Base-by-base conservation (phyloP, 208 protist species). In the Phytomonas francai region DNA sequence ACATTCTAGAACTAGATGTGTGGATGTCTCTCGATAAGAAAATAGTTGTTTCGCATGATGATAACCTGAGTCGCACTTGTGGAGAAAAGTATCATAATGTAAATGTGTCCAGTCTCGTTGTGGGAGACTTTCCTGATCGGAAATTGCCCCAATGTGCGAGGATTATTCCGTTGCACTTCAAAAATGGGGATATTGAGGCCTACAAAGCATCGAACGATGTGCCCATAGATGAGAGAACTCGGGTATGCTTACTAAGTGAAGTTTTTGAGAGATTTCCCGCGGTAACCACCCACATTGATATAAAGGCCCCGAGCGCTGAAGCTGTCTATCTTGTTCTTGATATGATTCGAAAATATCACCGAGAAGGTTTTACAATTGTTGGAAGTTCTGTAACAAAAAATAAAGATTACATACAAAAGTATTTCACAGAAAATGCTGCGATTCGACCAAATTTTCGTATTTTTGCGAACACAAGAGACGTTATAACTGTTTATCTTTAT, bases 1-100 rank as follows among this genome's bases (percentile, higher is more conserved):
- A 94, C 65, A 91, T 92, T 77, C 68, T 94, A 19, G 84, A 94
- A 72, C 68, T 94, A 19, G 89, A 92, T 63, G 86, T 94, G 19
- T 72, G 75, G 16, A 64, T 80, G 51, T 88, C 83, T 3, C 84
- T 84, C n/a, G 86, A 94, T 60, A 79, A 80, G 11, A 49, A 82
- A 65, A 68, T 85, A 30, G 81, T 94, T 25, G 89, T 94, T 4
- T 85, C 39, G 12, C 86, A 94, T 70, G 89, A 94, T 70, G 33
- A 34, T 2, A 30, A 58, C 1, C 84, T 92, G 4, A 61, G 58
- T 12, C 58, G 82, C 32, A 81, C 71, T 29, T 92, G 86, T 61
- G 86, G 84, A 6, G 61, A 49, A 7, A 49, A 63, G 3, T 79
- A 81, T 69, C 59, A 57, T 19, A 69, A 68, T 2, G 67, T 76